Conservation (phyloP, 2,329 filamentous ascomycete genomes). For the Diaporthe sp. region DNA sequence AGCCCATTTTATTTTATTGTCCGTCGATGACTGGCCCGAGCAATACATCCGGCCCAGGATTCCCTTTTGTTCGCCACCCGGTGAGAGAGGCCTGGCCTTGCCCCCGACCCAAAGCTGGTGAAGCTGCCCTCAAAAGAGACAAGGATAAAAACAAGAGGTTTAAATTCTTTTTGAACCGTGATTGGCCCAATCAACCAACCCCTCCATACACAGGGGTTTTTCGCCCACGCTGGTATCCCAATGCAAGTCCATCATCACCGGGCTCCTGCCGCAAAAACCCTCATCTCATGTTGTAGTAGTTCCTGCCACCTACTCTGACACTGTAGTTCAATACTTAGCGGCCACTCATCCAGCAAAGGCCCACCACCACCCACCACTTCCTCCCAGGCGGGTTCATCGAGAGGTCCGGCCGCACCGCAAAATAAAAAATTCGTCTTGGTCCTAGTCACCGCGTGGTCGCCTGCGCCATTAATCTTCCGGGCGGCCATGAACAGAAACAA, state of each 20-base stretch:
- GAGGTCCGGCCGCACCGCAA: conserved; percentile 30
- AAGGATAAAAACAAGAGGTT: conserved; percentile 35
- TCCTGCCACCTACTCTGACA: conserved; percentile 29
- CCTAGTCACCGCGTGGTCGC: conserved; percentile 45
- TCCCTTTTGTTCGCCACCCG: conserved; percentile 30
- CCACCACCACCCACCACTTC: background rate
- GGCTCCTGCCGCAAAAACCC: conserved; percentile 19
- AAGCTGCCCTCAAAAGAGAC: conserved; percentile 28
- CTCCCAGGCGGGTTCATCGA: background rate
- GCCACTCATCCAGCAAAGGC: conserved; percentile 30
- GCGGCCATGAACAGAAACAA: conserved; percentile 48
- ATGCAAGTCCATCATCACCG: conserved; percentile 31
- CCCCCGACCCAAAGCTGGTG: conserved; percentile 18
- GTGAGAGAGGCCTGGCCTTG: conserved; percentile 25
- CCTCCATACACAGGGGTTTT: conserved; percentile 21
- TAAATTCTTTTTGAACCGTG: conserved; percentile 37
- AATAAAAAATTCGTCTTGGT: conserved; percentile 37
- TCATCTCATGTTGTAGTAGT: conserved; percentile 31
- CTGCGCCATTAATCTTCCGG: conserved; percentile 47
- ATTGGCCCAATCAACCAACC: conserved; percentile 25
- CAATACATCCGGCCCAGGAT: conserved; percentile 27
- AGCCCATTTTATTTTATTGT: conserved; percentile 30
- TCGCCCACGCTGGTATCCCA: conserved; percentile 28
- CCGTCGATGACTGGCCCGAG: conserved; percentile 28
- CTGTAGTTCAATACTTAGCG: conserved; percentile 26